phyloP scores from a whole-genome alignment of 139 green algal species.

The Micractinium conductrix region DNA sequence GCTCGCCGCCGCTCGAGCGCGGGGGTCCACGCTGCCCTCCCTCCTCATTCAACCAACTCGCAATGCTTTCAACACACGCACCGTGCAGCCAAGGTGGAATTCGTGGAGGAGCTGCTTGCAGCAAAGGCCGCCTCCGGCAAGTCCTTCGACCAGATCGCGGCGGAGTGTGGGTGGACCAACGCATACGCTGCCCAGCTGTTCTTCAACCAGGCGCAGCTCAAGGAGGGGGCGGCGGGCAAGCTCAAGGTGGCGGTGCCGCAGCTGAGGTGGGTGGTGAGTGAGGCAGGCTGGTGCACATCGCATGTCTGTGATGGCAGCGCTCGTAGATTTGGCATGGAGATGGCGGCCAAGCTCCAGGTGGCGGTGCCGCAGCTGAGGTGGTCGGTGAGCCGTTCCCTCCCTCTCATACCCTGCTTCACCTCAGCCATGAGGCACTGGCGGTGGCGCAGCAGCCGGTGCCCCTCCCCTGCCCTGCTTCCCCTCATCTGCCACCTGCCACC shows the following conservation, averaged over 20 bases:
- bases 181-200: slow-evolving; percentile 72
- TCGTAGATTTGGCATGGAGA: too few species aligned
- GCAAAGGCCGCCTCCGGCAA: slow-evolving; percentile 66
- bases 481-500: not conserved
- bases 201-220: slow-evolving; percentile 67
- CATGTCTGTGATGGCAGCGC: too few species aligned
- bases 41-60: not conserved
- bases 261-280: not conserved
- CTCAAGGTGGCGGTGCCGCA: slow-evolving; percentile 52
- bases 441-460: not conserved
- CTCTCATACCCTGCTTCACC: too few species aligned
- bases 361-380: slow-evolving; percentile 49
- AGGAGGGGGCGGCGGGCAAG: slow-evolving; percentile 35
- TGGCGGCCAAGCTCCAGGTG: slow-evolving; percentile 27
- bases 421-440: not conserved
- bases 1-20: not conserved
- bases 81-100: slow-evolving; percentile 47
- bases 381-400: not conserved
- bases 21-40: not conserved
- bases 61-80: not conserved
- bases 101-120: slow-evolving; percentile 53
- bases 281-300: too few species aligned
- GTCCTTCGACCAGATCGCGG: slow-evolving; percentile 63
- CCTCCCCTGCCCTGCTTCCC: too few species aligned
- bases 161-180: slow-evolving; percentile 63